These are phyloP conservation scores for Moesziomyces globuligerus DNA, from an alignment of 1,284 basidiomycete species.

Conservation along the genomic window DNA sequence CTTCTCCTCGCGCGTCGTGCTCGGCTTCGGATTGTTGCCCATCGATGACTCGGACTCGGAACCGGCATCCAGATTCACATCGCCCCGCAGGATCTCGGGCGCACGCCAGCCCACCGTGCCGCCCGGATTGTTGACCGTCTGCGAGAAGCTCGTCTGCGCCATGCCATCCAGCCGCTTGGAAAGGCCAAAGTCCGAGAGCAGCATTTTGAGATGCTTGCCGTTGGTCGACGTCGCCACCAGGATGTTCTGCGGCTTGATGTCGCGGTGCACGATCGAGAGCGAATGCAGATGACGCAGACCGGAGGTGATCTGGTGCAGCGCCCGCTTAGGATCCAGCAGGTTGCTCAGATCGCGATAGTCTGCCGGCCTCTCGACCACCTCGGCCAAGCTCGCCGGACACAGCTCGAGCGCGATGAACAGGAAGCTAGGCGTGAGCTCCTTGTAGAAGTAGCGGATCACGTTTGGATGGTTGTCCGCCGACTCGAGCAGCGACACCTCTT, in stretches of 20 bases:
- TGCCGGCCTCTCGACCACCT: constrained; percentile 78
- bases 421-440: constrained; percentile 81
- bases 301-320: constrained; percentile 84
- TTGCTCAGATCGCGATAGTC: constrained; percentile 56
- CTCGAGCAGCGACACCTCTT: constrained; percentile 92
- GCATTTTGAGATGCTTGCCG: constrained; percentile 60
- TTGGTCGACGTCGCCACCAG: constrained; percentile 72
- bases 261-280: constrained; percentile 94
- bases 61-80: constrained; percentile 54
- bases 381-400: constrained; percentile 92
- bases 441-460: constrained; percentile 95
- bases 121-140: constrained; percentile 64
- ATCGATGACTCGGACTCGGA: constrained; percentile 48
- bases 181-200: constrained; percentile 66
- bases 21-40: constrained; percentile 28
- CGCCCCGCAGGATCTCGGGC: constrained; percentile 63
- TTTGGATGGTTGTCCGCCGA: constrained; percentile 94
- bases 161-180: constrained; percentile 64
- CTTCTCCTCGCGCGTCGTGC: constrained; percentile 39
- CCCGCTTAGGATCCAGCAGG: constrained; percentile 78
- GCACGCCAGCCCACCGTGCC: constrained; percentile 66
- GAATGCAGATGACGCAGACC: constrained; percentile 91
- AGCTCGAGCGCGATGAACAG: constrained; percentile 97
- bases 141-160: constrained; percentile 64
- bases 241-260: constrained; percentile 99